A percentile compares a stretch with the other conserved stretches of the same genome.
phyloP scores from a whole-genome alignment of 139 green algal genomes.

The Protoeuglena noctilucae region DNA sequence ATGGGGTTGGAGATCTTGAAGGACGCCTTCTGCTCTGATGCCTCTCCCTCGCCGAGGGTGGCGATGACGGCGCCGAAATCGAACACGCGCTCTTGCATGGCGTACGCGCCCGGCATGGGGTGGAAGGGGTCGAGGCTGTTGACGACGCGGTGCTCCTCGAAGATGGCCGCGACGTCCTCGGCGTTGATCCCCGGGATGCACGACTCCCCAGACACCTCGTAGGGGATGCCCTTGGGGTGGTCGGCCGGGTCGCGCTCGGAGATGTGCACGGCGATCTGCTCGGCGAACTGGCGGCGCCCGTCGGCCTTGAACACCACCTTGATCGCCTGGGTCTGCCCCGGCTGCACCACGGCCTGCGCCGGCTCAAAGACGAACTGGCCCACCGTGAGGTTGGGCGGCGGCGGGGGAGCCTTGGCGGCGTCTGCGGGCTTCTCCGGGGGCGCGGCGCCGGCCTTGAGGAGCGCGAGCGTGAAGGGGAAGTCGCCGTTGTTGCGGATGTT shows the following conservation, averaged over 20 bases:
- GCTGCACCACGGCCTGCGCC: conserved; percentile 21
- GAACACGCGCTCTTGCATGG: conserved; percentile 37
- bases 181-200: conserved; percentile 58
- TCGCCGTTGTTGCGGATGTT: conserved; percentile 49
- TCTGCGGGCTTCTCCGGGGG: conserved; percentile 2
- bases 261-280: conserved; percentile 34
- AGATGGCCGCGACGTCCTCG: conserved; percentile 43
- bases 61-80: conserved; percentile 55
- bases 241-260: conserved; percentile 35
- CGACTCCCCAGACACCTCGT: conserved; percentile 48
- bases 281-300: conserved; percentile 5
- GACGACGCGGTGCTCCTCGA: conserved; percentile 61
- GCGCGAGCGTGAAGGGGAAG: conserved; percentile 41
- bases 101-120: conserved; percentile 33
- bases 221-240: conserved; percentile 35
- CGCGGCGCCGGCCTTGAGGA: conserved; percentile 21
- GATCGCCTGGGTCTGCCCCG: conserved; percentile 27
- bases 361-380: conserved; percentile 42
- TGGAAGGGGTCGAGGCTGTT: conserved; percentile 34
- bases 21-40: conserved; percentile 31
- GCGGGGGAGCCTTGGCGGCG: too few relatives aligned
- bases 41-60: conserved; percentile 17
- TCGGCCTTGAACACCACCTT: conserved; percentile 44
- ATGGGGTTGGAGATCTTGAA: conserved; percentile 61
- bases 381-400: conserved; percentile 25